Conservation (phyloP, 768 basidiomycete species). For the Tylopilus felleus region DNA sequence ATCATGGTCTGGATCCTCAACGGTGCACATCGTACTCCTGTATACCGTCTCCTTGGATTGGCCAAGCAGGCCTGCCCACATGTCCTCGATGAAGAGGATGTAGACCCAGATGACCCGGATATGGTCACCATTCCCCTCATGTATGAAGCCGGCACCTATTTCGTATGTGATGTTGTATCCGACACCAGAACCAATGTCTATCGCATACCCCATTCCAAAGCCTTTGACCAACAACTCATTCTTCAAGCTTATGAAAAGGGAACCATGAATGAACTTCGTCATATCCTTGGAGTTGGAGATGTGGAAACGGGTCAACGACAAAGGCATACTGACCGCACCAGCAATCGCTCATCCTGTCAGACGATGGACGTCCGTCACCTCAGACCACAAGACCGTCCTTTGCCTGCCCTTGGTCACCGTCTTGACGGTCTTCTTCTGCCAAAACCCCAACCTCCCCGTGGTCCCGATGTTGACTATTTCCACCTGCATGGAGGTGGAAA, state of each 20-base stretch:
- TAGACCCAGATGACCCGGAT: background rate
- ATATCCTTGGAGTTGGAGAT: background rate
- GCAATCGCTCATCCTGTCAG: background rate
- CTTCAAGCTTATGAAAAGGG: background rate
- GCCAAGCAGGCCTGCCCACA: background rate
- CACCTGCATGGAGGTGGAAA: background rate
- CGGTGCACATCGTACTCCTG: background rate
- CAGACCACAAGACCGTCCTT: background rate
- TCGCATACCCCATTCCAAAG: background rate
- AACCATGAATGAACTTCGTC: background rate
- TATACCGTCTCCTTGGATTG: background rate
- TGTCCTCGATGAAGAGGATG: background rate
- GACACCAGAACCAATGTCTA: background rate
- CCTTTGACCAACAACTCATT: background rate
- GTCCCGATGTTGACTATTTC: conserved; percentile 6
- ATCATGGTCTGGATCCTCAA: conserved; percentile 2
- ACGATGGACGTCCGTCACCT: background rate
- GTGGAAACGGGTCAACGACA: background rate
- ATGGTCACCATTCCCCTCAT: background rate
- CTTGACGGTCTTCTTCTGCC: no score
- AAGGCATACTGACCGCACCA: background rate
- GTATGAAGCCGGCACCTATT: conserved; percentile 2
- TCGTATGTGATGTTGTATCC: background rate
- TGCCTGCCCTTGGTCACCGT: background rate
- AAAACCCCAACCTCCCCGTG: background rate